These are phyloP conservation scores for Pythium volutum DNA, from an alignment of 352 stramenopile genomes.

Conservation along the genomic window DNA sequence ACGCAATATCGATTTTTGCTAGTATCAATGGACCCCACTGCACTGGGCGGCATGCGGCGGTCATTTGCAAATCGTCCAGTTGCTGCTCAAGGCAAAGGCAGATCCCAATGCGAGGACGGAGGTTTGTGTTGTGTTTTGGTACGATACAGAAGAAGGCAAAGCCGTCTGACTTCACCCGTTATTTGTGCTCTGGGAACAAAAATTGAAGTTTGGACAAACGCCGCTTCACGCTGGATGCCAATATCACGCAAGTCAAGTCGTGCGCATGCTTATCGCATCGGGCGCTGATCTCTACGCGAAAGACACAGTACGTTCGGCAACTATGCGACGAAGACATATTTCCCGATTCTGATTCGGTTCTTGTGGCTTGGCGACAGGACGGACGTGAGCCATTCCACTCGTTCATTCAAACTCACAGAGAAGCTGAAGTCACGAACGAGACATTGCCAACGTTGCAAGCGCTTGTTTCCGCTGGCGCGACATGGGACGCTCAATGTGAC, in stretches of 20 bases:
- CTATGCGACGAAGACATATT: too few species aligned
- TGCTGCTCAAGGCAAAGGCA: too few species aligned
- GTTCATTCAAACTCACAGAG: neutral
- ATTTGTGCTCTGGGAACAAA: too few species aligned
- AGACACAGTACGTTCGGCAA: neutral
- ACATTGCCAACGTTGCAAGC: neutral
- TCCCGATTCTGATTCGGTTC: too few species aligned
- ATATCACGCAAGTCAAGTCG: neutral
- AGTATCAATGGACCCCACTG: too few species aligned
- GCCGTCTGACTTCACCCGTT: too few species aligned
- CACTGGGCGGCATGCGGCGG: too few species aligned
- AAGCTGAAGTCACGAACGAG: too few species aligned
- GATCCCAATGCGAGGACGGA: neutral
- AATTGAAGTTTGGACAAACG: neutral
- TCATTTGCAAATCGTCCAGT: too few species aligned
- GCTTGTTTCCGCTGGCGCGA: neutral
- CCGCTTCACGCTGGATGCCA: neutral
- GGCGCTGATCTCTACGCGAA: neutral
- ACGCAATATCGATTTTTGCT: too few species aligned
- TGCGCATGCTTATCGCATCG: neutral
- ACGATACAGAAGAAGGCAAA: too few species aligned
- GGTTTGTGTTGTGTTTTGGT: neutral
- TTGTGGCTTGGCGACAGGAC: neutral
- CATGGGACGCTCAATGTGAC: slow-evolving; percentile 1
- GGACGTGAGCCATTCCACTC: neutral